Conservation (phyloP, 2,329 filamentous ascomycete species). For the Lomentospora prolificans region DNA sequence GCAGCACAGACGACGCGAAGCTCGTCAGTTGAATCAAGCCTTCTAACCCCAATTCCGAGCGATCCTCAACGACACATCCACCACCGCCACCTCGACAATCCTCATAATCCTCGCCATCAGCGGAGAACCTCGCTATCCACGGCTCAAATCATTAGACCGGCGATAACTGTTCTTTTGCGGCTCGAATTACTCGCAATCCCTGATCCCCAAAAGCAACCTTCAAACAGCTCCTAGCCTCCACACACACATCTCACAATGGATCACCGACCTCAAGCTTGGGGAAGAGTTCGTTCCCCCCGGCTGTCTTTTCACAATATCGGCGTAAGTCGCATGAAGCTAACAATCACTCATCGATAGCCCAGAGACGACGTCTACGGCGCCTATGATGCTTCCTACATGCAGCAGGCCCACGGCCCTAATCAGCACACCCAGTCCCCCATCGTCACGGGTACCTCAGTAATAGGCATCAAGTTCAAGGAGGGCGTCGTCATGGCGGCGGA, state of each 20-base stretch:
- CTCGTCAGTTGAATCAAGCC: neutral
- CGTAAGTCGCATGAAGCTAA: constrained; percentile 11
- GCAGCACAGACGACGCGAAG: constrained; percentile 9
- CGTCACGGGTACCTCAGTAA: constrained; percentile 91
- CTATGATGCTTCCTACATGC: constrained; percentile 82
- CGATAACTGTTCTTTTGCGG: neutral
- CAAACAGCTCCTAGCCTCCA: neutral
- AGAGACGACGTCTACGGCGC: constrained; percentile 94
- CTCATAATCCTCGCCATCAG: neutral
- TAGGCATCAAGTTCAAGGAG: constrained; percentile 91
- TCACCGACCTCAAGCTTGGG: constrained; percentile 64
- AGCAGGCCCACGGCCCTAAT: constrained; percentile 58
- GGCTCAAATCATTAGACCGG: neutral
- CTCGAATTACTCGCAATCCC: neutral
- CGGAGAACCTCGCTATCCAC: neutral
- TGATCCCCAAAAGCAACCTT: neutral
- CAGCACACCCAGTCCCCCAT: constrained; percentile 86
- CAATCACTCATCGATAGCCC: constrained; percentile 48
- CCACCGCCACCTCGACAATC: neutral
- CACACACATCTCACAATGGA: constrained; percentile 42
- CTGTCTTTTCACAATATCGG: constrained; percentile 11
- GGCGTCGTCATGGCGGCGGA: constrained; percentile 95
- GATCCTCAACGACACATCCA: neutral
- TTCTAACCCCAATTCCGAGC: neutral
- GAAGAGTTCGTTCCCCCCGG: constrained; percentile 45